Base-by-base conservation (phyloP, 1,284 basidiomycete species). In the Moesziomyces antarcticus region DNA sequence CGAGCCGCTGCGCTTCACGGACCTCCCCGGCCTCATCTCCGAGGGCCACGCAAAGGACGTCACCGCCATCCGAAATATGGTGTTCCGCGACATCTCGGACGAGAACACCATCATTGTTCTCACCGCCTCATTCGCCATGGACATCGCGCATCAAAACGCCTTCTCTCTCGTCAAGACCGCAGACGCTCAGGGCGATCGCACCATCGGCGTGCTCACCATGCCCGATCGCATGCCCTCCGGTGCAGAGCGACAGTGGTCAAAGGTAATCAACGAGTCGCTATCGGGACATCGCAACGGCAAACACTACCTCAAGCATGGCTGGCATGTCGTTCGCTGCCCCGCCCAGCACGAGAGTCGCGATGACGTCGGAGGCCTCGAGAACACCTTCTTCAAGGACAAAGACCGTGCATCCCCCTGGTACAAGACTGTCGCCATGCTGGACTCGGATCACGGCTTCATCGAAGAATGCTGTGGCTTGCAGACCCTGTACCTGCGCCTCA, bases 191-290 rank as follows among this genome's bases (percentile, higher is more conserved):
- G 65, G 65, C 10, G 18, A 25, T 5, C 47, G 65, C 14, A 68
- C 65, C 7, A 37, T 68, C n/a, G 65, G 59, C 30, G 59, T 62
- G 8, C 30, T 68, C 22, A 68, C 65, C 50, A 68, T 57, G 55
- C 65, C 65, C 4, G 65, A 68, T 41, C 65, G 58, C 13, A 46
- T 68, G 43, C 54, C 50, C 11, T n/a, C 40, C 1, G 61, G 54
- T 18, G 46, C 49, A 6, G 57, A 49, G 6, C 58, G 51, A 1
- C 54, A 62, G 22, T 68, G 65, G 65, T 25, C 50, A 3, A 52
- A 37, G 33, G 30, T 68, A 37, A 66, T 66, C 56, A 60, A 66
- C 53, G 44, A 59, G 20, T 65, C 62, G 8, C 35, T 37, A 1
- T 55, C 56, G 18, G 21, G 11, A n/a, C 9, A 25, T 10, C 21